These are phyloP conservation scores for Drechslera avenae DNA, from an alignment of 2,329 filamentous ascomycete genomes.

Conservation along the genomic window DNA sequence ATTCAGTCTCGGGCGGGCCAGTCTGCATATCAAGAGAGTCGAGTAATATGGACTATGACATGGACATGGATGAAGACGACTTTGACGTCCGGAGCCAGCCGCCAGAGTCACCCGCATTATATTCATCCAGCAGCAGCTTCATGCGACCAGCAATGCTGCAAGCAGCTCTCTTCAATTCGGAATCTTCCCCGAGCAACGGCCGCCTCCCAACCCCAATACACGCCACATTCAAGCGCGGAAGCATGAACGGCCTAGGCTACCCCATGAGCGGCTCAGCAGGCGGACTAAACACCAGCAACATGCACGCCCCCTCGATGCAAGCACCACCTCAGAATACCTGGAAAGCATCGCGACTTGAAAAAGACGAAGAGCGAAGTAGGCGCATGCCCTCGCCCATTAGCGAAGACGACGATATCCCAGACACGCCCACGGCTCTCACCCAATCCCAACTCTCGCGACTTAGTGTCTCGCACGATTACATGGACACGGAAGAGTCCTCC, in stretches of 20 bases:
- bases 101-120: slow-evolving; percentile 40
- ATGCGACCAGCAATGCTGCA: slow-evolving; percentile 45
- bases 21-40: slow-evolving; percentile 28
- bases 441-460: slow-evolving; percentile 48
- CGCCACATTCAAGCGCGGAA: slow-evolving; percentile 40
- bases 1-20: slow-evolving; percentile 26
- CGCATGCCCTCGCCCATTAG: slow-evolving; percentile 51
- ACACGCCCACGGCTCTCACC: slow-evolving; percentile 45
- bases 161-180: slow-evolving; percentile 32
- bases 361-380: slow-evolving; percentile 31
- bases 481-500: slow-evolving; percentile 32
- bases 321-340: slow-evolving; percentile 27
- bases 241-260: slow-evolving; percentile 36
- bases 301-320: slow-evolving; percentile 20
- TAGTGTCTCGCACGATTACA: slow-evolving; percentile 44
- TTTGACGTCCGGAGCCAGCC: slow-evolving; percentile 43
- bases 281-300: slow-evolving; percentile 22
- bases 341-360: slow-evolving; percentile 24
- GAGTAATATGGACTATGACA: slow-evolving; percentile 36
- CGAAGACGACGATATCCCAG: slow-evolving; percentile 46
- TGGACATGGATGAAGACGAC: slow-evolving; percentile 48
- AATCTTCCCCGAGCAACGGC: slow-evolving; percentile 26
- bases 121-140: slow-evolving; percentile 31
- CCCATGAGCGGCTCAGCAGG: slow-evolving; percentile 38
- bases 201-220: slow-evolving; percentile 51